Percentiles rank a stretch among this genome's conserved stretches.
These are phyloP conservation scores for Phialocephala sp. DNA, from an alignment of 2,329 filamentous ascomycete genomes.

Conservation along the genomic window DNA sequence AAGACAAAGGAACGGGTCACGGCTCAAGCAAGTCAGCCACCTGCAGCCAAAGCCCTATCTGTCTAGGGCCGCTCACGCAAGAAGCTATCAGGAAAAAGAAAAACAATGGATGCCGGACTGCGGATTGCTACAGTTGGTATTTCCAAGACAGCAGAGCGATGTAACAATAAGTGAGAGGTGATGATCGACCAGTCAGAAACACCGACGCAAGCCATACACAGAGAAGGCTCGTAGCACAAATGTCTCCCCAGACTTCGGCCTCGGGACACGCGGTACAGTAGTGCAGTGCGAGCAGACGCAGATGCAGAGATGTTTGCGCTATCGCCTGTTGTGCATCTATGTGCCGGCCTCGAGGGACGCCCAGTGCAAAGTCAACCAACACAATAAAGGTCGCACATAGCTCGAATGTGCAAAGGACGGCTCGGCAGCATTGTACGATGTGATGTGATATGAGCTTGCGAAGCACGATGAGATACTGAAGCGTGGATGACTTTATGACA, in stretches of 20 bases:
- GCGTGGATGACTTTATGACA: conserved; percentile 1
- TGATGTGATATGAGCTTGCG: neutral
- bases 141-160: conserved; percentile 3
- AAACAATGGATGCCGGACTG: neutral
- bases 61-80: neutral
- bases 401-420: neutral
- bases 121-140: neutral
- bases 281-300: neutral
- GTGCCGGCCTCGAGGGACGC: neutral
- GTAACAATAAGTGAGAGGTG: conserved; percentile 4
- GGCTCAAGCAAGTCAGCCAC: neutral
- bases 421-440: neutral
- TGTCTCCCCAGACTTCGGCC: conserved; percentile 8
- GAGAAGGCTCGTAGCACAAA: neutral
- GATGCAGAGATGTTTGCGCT: conserved; percentile 1
- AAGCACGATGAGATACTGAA: neutral
- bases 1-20: conserved; percentile 1
- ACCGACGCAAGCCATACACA: neutral
- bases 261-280: neutral
- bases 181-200: neutral
- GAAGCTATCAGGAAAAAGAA: neutral
- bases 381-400: neutral
- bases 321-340: conserved; percentile 5
- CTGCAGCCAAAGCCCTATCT: neutral
- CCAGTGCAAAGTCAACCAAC: neutral